Evolutionary conservation across 768 basidiomycete species (phyloP).

Genomic region (Clitopilus hobsonii): DNA sequence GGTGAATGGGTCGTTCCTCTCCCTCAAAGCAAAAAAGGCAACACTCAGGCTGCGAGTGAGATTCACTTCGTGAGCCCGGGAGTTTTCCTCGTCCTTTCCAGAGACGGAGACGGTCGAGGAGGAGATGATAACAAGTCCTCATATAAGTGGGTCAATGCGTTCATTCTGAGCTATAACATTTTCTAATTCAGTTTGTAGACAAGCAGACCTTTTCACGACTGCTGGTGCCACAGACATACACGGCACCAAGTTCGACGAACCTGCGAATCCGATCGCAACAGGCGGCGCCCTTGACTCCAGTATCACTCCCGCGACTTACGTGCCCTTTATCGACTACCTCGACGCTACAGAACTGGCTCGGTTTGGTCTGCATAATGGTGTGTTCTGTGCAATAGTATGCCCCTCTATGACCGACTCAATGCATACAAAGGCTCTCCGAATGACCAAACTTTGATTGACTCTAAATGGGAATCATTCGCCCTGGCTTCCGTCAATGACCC

Average conservation of each 20-base stretch:
- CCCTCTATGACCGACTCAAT: not conserved
- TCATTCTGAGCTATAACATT: not conserved
- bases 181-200: constrained; percentile 26
- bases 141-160: constrained; percentile 39
- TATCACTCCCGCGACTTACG: constrained; percentile 50
- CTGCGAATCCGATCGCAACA: constrained; percentile 44
- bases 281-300: constrained; percentile 40
- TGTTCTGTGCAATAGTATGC: constrained; percentile 5
- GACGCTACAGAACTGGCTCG: constrained; percentile 49
- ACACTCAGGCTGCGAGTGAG: constrained; percentile 51
- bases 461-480: constrained; percentile 67
- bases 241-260: constrained; percentile 48
- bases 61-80: constrained; percentile 47
- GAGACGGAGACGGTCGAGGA: constrained; percentile 59
- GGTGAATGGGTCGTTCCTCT: constrained; percentile 61
- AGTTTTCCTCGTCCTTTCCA: constrained; percentile 52
- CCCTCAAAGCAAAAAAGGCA: constrained; percentile 45
- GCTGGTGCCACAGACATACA: constrained; percentile 56
- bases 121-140: constrained; percentile 41
- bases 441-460: constrained; percentile 48
- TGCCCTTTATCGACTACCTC: constrained; percentile 50
- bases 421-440: constrained; percentile 35
- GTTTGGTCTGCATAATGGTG: constrained; percentile 63
- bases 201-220: constrained; percentile 57
- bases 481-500: constrained; percentile 50